These are phyloP conservation scores for Solanum ossicruentum DNA, from an alignment of 257 asterid species.

Conservation along the genomic window DNA sequence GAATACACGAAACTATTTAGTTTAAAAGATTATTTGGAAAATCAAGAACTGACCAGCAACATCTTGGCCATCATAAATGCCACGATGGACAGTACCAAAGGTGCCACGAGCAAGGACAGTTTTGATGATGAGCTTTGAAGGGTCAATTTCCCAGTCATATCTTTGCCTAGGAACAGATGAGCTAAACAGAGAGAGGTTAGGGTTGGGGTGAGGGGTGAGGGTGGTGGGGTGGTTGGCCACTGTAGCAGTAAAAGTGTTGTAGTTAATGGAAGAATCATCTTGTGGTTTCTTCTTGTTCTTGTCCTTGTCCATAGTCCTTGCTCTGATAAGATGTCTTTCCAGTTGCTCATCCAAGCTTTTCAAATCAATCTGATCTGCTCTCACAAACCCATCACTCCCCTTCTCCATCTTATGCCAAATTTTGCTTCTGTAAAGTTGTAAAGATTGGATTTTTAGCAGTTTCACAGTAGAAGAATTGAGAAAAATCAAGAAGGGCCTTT, in stretches of 20 bases:
- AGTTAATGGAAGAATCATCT: constrained; percentile 12
- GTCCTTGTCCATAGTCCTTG: constrained; percentile 58
- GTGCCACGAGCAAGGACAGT: constrained; percentile 74
- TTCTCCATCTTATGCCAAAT: constrained; percentile 39
- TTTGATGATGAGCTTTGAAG: constrained; percentile 52
- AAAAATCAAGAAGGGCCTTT: background rate
- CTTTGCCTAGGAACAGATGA: constrained; percentile 30
- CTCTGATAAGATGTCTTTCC: constrained; percentile 56
- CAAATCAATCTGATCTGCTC: constrained; percentile 89
- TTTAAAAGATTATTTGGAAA: background rate
- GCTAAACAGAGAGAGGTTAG: constrained; percentile 1
- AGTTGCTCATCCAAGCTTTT: constrained; percentile 82
- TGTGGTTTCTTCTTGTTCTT: constrained; percentile 34
- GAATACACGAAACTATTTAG: background rate
- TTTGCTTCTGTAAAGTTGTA: background rate
- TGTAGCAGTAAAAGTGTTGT: background rate
- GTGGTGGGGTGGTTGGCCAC: background rate
- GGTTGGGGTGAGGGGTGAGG: background rate
- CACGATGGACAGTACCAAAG: constrained; percentile 86
- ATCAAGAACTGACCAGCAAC: constrained; percentile 57
- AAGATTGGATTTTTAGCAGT: background rate
- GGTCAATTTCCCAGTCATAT: constrained; percentile 87
- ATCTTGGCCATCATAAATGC: constrained; percentile 68
- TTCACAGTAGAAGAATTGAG: background rate
- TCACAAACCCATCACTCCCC: constrained; percentile 55